Evolutionary conservation across 441 rosid genomes (phyloP).

Genomic region (Viola pubescens): DNA sequence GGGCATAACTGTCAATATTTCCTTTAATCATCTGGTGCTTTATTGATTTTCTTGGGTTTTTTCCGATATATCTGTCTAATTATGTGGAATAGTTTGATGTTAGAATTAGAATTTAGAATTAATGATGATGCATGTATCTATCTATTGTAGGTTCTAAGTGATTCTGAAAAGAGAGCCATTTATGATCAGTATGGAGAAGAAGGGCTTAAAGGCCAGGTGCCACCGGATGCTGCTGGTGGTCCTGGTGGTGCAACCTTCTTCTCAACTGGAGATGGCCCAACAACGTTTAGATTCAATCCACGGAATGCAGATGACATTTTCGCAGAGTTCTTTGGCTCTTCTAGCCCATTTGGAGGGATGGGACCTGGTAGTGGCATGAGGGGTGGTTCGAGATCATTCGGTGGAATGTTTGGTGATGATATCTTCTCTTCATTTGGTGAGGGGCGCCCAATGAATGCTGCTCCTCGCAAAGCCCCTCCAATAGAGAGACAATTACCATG

Average conservation of each 20-base stretch:
- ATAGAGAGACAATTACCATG: constrained; percentile 64
- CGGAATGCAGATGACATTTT: constrained; percentile 71
- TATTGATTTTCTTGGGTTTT: too few species aligned
- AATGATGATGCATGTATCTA: neutral
- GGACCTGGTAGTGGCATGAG: constrained; percentile 49
- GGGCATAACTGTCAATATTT: neutral
- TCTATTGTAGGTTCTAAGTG: constrained; percentile 56
- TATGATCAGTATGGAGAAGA: constrained; percentile 89
- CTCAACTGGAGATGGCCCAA: constrained; percentile 51
- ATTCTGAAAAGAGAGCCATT: constrained; percentile 70
- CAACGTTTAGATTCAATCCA: constrained; percentile 61
- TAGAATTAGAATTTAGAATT: too few species aligned
- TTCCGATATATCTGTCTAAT: too few species aligned
- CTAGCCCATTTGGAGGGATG: constrained; percentile 60
- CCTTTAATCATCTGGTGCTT: too few species aligned
- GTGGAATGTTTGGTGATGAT: constrained; percentile 59
- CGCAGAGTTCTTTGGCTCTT: constrained; percentile 58
- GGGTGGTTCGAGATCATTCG: constrained; percentile 41
- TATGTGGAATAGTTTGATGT: too few species aligned
- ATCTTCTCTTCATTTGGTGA: constrained; percentile 42
- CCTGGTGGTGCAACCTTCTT: constrained; percentile 59
- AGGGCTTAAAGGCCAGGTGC: constrained; percentile 68
- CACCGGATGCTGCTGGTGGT: constrained; percentile 62
- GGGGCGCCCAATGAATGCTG: constrained; percentile 35
- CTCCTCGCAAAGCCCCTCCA: constrained; percentile 51